Percentiles rank a stretch among this genome's conserved stretches.
phyloP scores from a whole-genome alignment of 768 basidiomycete genomes.

The Amanita thiersii region DNA sequence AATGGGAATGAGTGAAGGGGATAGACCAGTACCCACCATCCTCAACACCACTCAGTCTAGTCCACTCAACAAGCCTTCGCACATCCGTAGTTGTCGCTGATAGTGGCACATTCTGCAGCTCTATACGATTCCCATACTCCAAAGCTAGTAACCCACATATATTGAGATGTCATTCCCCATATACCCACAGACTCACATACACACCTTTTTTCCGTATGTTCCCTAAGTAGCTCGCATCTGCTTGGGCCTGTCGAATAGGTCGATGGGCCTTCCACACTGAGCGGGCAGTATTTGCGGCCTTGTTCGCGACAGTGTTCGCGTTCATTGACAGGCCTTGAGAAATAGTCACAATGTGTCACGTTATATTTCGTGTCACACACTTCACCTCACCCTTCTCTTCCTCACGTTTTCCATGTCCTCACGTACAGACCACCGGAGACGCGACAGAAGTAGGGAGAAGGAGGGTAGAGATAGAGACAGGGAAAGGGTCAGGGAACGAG shows the following conservation, averaged over 20 bases:
- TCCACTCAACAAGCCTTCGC: conserved; percentile 30
- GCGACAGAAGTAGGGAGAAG: conserved; percentile 60
- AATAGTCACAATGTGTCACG: neutral
- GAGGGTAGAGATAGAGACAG: conserved; percentile 39
- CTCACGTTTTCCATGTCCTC: conserved; percentile 40
- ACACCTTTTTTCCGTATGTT: no score
- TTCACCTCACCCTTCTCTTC: conserved; percentile 3
- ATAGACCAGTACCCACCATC: conserved; percentile 27
- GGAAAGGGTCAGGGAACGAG: conserved; percentile 36
- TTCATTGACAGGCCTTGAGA: neutral
- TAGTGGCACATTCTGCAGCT: conserved; percentile 39
- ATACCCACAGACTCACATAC: no score
- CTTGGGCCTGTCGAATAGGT: neutral
- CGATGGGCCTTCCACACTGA: neutral
- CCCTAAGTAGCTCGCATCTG: no score
- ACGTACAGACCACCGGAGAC: conserved; percentile 43
- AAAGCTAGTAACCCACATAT: conserved; percentile 11
- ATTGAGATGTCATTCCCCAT: no score
- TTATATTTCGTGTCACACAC: conserved; percentile 10
- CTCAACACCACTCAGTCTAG: conserved; percentile 35
- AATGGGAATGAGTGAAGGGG: no score
- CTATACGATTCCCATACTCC: conserved; percentile 30
- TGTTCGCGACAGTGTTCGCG: no score
- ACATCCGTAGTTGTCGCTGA: conserved; percentile 52
- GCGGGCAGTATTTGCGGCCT: no score